Evolutionary conservation across 192 early-diverging fungal species (phyloP).

Genomic region (Chytriomyces sp.): DNA sequence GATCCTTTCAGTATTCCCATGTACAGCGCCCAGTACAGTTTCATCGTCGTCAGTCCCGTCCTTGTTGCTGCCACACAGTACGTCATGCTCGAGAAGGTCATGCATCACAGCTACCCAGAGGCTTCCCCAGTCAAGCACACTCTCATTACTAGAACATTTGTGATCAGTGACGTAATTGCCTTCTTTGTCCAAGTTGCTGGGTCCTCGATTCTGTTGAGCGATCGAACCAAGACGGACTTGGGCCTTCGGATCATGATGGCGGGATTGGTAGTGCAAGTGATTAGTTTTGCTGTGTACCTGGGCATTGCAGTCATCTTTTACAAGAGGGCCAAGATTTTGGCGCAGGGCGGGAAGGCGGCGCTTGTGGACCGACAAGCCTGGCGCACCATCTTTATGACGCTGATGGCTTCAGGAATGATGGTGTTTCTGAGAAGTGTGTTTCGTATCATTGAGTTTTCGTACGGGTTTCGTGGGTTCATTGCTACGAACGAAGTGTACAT

Average conservation of each 20-base stretch:
- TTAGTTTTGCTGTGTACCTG: conserved; percentile 28
- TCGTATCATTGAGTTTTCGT: conserved; percentile 41
- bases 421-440: conserved; percentile 27
- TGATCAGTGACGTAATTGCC: conserved; percentile 28
- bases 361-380: neutral
- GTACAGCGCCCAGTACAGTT: conserved; percentile 17
- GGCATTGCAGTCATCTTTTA: conserved; percentile 28
- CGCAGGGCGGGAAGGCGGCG: no score
- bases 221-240: neutral
- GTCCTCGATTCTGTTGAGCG: conserved; percentile 24
- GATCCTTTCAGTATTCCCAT: conserved; percentile 9
- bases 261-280: conserved; percentile 36
- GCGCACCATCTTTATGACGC: neutral
- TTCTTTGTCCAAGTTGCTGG: conserved; percentile 38
- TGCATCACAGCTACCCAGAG: conserved; percentile 14
- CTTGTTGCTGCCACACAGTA: conserved; percentile 40
- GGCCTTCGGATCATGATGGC: conserved; percentile 28
- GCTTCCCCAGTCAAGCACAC: conserved; percentile 18
- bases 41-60: conserved; percentile 39
- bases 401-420: neutral
- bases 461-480: conserved; percentile 7
- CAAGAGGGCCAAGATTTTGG: neutral
- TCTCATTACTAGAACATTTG: conserved; percentile 37
- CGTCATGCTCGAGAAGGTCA: conserved; percentile 30
- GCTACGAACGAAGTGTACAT: conserved; percentile 6